Evolutionary conservation across 176 grass and related monocot species (phyloP).

Genomic region (Oryza meridionalis): DNA sequence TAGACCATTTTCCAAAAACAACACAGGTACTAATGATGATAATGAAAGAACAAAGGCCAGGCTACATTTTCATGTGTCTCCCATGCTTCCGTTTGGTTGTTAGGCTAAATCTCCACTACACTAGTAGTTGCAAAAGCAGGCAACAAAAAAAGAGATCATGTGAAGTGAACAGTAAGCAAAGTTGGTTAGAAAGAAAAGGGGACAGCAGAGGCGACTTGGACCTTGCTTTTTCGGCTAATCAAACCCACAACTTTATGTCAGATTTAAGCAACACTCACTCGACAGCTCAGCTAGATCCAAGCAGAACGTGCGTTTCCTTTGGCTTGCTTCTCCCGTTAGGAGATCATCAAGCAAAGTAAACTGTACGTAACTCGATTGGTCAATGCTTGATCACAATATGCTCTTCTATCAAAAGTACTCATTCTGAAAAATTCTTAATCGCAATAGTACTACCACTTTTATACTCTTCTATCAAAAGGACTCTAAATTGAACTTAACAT

Average conservation of each 20-base stretch:
- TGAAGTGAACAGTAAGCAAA: conserved; percentile 53
- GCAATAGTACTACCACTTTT: neutral
- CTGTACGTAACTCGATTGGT: neutral
- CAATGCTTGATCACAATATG: neutral
- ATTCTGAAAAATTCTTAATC: neutral
- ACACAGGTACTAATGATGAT: neutral
- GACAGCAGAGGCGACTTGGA: conserved; percentile 23
- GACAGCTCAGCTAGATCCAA: conserved; percentile 48
- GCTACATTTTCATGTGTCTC: neutral
- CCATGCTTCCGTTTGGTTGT: conserved; percentile 19
- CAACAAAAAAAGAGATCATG: conserved; percentile 8
- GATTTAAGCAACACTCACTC: conserved; percentile 41
- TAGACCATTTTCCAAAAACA: conserved; percentile 3
- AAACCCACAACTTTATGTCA: conserved; percentile 47
- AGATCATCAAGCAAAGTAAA: conserved; percentile 45
- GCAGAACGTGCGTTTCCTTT: conserved; percentile 26
- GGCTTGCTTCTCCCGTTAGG: conserved; percentile 19
- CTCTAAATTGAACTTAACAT: neutral
- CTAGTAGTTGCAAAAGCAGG: conserved; percentile 29
- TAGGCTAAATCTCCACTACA: conserved; percentile 4
- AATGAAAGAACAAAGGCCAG: neutral
- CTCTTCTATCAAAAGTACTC: too few species aligned
- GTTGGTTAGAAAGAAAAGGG: conserved; percentile 30
- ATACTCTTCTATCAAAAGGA: neutral
- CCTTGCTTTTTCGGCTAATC: conserved; percentile 21